A percentile compares a stretch with the other conserved stretches of the same genome.
phyloP scores from a whole-genome alignment of 164 flowering plant species.

The Annona squamosa region DNA sequence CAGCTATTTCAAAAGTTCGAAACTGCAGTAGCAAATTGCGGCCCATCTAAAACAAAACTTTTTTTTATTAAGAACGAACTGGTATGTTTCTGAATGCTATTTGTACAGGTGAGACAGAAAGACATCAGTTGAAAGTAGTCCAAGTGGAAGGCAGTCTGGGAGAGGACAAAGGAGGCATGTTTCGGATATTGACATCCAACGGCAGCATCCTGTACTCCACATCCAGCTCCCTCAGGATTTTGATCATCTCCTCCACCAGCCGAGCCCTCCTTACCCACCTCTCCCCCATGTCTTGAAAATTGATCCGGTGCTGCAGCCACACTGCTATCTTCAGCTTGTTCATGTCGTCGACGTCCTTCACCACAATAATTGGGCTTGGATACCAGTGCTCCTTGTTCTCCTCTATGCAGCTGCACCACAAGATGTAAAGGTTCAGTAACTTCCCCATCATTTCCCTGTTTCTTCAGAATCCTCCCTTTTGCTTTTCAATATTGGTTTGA shows the following conservation, averaged over 20 bases:
- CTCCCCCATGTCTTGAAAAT: conserved; percentile 42
- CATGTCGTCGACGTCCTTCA: conserved; percentile 46
- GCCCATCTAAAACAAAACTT: no score
- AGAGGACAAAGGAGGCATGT: conserved; percentile 27
- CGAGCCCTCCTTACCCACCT: conserved; percentile 41
- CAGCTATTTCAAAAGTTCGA: no score
- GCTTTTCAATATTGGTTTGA: not conserved
- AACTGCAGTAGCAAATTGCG: no score
- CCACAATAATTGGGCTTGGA: conserved; percentile 30
- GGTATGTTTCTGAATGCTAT: no score
- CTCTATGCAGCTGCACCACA: conserved; percentile 35
- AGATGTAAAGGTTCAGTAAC: not conserved
- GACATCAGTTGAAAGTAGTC: conserved; percentile 5
- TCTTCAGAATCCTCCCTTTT: not conserved
- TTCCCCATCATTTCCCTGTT: not conserved
- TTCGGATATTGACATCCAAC: conserved; percentile 37
- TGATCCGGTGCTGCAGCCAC: conserved; percentile 41
- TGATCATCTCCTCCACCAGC: conserved; percentile 46
- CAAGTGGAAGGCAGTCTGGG: conserved; percentile 37
- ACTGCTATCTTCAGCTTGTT: conserved; percentile 39
- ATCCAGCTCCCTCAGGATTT: conserved; percentile 38
- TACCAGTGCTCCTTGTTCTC: conserved; percentile 46
- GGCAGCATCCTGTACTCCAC: conserved; percentile 51
- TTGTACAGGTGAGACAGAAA: no score
- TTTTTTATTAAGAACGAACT: no score